Evolutionary conservation across 176 grass and related monocot genomes (phyloP).

Genomic region (Urochloa ruziziensis): DNA sequence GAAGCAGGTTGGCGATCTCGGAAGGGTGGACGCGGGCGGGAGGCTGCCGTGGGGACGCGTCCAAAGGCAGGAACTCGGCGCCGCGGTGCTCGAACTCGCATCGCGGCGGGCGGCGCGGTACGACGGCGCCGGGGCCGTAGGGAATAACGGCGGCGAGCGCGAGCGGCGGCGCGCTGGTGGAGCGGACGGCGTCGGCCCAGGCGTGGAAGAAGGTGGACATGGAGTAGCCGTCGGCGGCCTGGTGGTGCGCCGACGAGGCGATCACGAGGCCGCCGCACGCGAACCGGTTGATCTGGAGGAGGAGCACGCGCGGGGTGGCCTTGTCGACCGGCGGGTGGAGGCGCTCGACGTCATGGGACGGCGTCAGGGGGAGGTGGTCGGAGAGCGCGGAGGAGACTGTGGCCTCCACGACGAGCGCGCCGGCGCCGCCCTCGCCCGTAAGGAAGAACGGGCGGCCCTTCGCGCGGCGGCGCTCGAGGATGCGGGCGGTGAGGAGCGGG

Average conservation of each 20-base stretch:
- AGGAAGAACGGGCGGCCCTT: not conserved
- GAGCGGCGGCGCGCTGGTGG: not conserved
- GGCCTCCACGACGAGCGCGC: constrained; percentile 45
- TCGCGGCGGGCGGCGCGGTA: constrained; percentile 33
- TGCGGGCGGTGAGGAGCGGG: constrained; percentile 40
- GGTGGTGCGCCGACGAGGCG: constrained; percentile 41
- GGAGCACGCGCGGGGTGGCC: not conserved
- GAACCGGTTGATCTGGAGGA: constrained; percentile 58
- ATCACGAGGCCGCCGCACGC: constrained; percentile 49
- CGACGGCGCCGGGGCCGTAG: constrained; percentile 24
- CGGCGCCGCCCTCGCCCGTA: constrained; percentile 6
- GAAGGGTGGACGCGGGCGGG: not conserved
- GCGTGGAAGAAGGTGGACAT: constrained; percentile 48
- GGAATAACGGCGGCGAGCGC: not conserved
- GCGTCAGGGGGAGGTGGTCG: constrained; percentile 40
- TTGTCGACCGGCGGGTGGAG: constrained; percentile 12
- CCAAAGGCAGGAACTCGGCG: constrained; percentile 34
- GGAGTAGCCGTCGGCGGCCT: constrained; percentile 49
- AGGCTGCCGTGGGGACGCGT: not conserved
- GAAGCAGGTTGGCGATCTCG: constrained; percentile 41
- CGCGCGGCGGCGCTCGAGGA: not conserved
- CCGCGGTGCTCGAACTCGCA: constrained; percentile 54
- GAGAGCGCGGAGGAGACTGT: constrained; percentile 22
- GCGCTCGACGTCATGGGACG: constrained; percentile 7
- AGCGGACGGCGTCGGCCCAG: constrained; percentile 38